Conservation (phyloP, 441 rosid species). For the Populus hybrid region DNA sequence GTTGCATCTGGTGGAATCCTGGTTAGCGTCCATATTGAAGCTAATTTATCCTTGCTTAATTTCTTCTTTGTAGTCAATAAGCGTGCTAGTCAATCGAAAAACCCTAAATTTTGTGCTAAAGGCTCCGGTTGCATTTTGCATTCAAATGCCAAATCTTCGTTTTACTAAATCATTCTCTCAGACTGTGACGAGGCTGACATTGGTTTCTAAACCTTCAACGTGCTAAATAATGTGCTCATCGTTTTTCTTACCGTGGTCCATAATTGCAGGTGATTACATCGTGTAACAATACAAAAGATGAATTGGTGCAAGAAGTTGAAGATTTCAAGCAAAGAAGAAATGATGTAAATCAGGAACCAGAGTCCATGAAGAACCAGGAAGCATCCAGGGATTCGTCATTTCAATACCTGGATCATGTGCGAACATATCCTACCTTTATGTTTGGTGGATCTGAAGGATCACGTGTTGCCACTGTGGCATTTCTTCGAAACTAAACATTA, state of each 20-base stretch:
- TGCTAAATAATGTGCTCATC: neutral
- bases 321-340: constrained; percentile 52
- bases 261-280: constrained; percentile 70
- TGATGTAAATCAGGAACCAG: constrained; percentile 13
- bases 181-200: neutral
- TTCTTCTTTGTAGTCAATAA: neutral
- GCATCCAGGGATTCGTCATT: constrained; percentile 36
- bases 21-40: constrained; percentile 40
- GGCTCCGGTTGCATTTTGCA: neutral
- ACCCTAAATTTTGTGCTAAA: neutral
- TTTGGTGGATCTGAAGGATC: constrained; percentile 84
- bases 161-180: neutral
- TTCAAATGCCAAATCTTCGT: neutral
- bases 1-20: constrained; percentile 75
- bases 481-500: constrained; percentile 48
- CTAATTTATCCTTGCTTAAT: neutral
- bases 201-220: neutral
- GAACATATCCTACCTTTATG: constrained; percentile 79
- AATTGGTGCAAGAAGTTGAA: constrained; percentile 72
- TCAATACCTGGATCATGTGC: constrained; percentile 71
- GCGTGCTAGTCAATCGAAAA: neutral
- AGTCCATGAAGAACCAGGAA: constrained; percentile 34
- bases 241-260: neutral
- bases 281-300: constrained; percentile 78
- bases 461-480: constrained; percentile 88